Evolutionary conservation across 257 asterid genomes (phyloP), one percentile per base, ranked within the genome.

Genomic region (Nicotiana undulata): DNA sequence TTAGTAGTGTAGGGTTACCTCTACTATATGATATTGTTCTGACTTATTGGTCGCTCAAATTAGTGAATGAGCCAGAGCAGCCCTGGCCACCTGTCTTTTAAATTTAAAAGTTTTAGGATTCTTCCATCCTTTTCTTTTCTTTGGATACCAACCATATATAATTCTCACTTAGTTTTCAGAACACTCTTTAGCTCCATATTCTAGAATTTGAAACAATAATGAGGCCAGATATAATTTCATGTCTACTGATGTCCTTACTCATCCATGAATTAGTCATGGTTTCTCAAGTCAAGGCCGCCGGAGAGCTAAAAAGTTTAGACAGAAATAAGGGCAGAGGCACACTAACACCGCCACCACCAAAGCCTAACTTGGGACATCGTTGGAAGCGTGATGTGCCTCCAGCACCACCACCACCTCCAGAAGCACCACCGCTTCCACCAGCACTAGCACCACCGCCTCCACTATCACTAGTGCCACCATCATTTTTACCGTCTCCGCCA

Each of bases 361-460:
- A 0, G 0, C 59, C 5, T 70, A 70, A 70, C 12, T 0, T 40
- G 13, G 1, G 56, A 44, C 4, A 3, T 68, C 1, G 0, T 70
- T 70, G 76, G 76, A n/a, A 1, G 29, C 52, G 0, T 11, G 0
- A n/a, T 7, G n/a, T 20, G 10, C 77, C 6, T 0, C 31, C 16
- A 11, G 0, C 56, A 10, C 56, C 56, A 20, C 31, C 56, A 11
- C 76, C 76, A 29, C 2, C 75, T 0, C 34, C 28, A 26, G 28
- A 26, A 29, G 18, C 44, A 28, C 0, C 46, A 12, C 44, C 1
- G 0, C 20, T 6, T 26, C 34, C 22, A 63, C 4, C 40, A 4
- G 2, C 40, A 63, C 44, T 20, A 15, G 44, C 12, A 6, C 11
- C 17, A 13, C 6, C 20, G 6, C 20, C 70, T 8, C 0, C 6